Percentiles rank a stretch among this genome's conserved stretches.
These are phyloP conservation scores for Fusarium marasasianum DNA, from an alignment of 2,329 filamentous ascomycete species.

Conservation along the genomic window DNA sequence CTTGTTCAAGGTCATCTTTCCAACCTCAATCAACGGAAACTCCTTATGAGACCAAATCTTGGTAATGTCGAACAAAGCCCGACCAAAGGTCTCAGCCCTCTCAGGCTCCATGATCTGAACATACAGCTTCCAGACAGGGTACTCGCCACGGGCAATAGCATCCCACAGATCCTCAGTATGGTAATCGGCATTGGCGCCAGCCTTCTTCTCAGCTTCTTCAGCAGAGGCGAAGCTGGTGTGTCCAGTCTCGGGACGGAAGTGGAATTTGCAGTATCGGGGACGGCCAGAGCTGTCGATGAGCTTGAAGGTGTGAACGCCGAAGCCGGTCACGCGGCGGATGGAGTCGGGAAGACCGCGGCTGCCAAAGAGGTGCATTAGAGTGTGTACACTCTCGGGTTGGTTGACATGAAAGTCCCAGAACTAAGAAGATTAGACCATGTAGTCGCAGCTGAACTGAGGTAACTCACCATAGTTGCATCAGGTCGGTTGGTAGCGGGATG, in stretches of 20 bases:
- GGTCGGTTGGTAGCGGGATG: conserved; percentile 18
- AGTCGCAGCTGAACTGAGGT: fast-evolving
- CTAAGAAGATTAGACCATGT: not conserved
- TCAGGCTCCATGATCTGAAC: conserved; percentile 64
- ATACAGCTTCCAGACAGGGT: conserved; percentile 61
- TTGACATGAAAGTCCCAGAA: conserved; percentile 32
- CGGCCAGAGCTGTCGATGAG: not conserved
- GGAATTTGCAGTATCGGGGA: conserved; percentile 21
- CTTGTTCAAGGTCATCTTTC: conserved; percentile 60
- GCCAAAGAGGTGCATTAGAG: conserved; percentile 22
- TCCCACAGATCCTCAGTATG: conserved; percentile 41
- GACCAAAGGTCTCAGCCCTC: conserved; percentile 57
- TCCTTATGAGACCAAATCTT: conserved; percentile 63
- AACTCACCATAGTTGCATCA: conserved; percentile 12
- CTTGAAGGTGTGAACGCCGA: conserved; percentile 22
- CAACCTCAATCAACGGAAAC: conserved; percentile 59
- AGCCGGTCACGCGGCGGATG: conserved; percentile 7
- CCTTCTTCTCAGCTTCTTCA: conserved; percentile 5
- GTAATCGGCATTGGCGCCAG: conserved; percentile 19
- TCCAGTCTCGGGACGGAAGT: conserved; percentile 14
- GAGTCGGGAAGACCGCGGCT: conserved; percentile 18
- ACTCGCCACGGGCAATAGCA: conserved; percentile 56
- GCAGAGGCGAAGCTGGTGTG: not conserved
- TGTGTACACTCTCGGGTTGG: conserved; percentile 21
- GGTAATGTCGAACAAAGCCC: conserved; percentile 66